phyloP scores from a whole-genome alignment of 345 rosid species.

The Eutrema japonicum region DNA sequence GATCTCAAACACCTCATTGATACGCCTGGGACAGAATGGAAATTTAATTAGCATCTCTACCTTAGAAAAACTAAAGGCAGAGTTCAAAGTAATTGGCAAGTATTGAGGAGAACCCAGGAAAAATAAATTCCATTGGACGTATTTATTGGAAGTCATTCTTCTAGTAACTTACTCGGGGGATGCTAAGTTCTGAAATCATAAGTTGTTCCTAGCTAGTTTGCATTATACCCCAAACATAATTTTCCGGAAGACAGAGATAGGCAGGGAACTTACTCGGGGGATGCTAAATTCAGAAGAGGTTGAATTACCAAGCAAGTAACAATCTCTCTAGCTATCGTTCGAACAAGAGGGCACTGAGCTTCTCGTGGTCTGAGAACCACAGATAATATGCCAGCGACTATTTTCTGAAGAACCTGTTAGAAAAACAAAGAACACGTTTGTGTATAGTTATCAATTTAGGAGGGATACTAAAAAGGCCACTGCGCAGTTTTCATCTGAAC shows the following conservation, averaged over 20 bases:
- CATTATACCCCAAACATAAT: background rate
- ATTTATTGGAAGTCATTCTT: slow-evolving; percentile 8
- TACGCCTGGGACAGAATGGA: slow-evolving; percentile 55
- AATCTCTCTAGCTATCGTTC: slow-evolving; percentile 89
- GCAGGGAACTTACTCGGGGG: slow-evolving; percentile 70
- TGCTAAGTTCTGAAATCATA: background rate
- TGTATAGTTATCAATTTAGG: slow-evolving; percentile 15
- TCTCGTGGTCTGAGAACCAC: slow-evolving; percentile 83
- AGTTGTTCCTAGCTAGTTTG: slow-evolving; percentile 20
- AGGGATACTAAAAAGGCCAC: slow-evolving; percentile 17
- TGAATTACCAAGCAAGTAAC: slow-evolving; percentile 93
- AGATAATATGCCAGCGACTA: slow-evolving; percentile 86
- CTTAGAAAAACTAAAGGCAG: slow-evolving; percentile 11
- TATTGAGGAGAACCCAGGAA: slow-evolving; percentile 2
- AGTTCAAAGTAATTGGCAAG: slow-evolving; percentile 1
- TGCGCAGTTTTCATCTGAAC: slow-evolving; percentile 33
- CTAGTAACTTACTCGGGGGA: background rate
- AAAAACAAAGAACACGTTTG: slow-evolving; percentile 15
- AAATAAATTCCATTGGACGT: slow-evolving; percentile 6
- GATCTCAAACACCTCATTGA: slow-evolving; percentile 85
- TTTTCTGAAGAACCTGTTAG: slow-evolving; percentile 76
- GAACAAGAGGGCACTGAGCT: slow-evolving; percentile 91
- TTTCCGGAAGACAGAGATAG: slow-evolving; percentile 26
- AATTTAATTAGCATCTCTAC: slow-evolving; percentile 31
- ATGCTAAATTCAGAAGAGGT: slow-evolving; percentile 83